Percentiles rank a stretch among this genome's conserved stretches.
Evolutionary conservation across 73 alveolate species (phyloP).

Genomic region (Paramecium biaurelia): DNA sequence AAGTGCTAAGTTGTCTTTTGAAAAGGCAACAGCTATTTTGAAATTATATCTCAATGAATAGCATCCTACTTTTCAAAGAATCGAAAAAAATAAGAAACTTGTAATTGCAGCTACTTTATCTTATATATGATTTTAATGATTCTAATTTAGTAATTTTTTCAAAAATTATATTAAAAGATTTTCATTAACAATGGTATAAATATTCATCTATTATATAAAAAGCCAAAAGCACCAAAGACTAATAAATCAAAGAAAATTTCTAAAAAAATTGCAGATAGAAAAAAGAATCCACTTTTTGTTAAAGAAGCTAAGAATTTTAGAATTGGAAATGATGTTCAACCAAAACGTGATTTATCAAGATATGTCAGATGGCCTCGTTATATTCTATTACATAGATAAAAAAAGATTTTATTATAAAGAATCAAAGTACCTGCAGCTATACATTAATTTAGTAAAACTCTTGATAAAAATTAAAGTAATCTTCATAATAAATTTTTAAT

Average conservation of each 20-base stretch:
- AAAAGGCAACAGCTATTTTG: slow-evolving; percentile 2
- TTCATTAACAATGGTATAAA: neutral
- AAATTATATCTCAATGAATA: neutral
- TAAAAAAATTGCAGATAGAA: slow-evolving; percentile 26
- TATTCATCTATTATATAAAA: neutral
- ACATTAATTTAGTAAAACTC: slow-evolving; percentile 79
- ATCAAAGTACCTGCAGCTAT: slow-evolving; percentile 96
- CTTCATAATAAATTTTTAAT: neutral
- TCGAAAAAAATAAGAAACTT: neutral
- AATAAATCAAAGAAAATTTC: slow-evolving; percentile 37
- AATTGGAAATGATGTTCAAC: slow-evolving; percentile 96
- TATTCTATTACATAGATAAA: slow-evolving; percentile 96
- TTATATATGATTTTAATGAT: neutral
- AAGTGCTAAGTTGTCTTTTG: slow-evolving; percentile 20
- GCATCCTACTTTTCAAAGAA: neutral
- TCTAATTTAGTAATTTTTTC: neutral
- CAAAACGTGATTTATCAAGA: slow-evolving; percentile 75
- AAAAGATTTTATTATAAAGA: slow-evolving; percentile 95
- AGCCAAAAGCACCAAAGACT: slow-evolving; percentile 14
- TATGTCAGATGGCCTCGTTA: slow-evolving; percentile 99
- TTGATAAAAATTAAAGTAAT: slow-evolving; percentile 57
- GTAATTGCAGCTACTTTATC: slow-evolving; percentile 14
- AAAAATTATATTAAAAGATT: slow-evolving; percentile 25
- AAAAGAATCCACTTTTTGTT: slow-evolving; percentile 78
- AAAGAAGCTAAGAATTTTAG: slow-evolving; percentile 88